phyloP scores from a whole-genome alignment of 2,329 filamentous ascomycete genomes.

The Lachnellula arida region DNA sequence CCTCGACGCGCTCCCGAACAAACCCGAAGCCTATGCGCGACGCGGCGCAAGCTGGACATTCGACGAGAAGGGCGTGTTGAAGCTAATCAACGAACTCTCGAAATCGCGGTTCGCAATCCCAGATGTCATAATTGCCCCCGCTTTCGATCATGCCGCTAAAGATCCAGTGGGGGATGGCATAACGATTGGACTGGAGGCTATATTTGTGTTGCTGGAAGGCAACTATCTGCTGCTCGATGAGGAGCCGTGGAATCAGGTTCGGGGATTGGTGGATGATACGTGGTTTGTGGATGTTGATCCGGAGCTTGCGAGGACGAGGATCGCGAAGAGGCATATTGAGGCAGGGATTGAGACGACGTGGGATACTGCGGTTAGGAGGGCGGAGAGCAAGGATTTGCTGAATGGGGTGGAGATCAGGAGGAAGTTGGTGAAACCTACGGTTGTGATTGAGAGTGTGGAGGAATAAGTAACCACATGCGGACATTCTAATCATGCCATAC shows the following conservation, averaged over 20 bases:
- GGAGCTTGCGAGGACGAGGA: slow-evolving; percentile 60
- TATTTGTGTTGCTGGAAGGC: slow-evolving; percentile 70
- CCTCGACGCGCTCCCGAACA: slow-evolving; percentile 75
- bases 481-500: too few relatives aligned
- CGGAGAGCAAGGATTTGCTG: slow-evolving; percentile 76
- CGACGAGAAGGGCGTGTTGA: slow-evolving; percentile 66
- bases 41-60: slow-evolving; percentile 94
- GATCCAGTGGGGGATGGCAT: slow-evolving; percentile 69
- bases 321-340: slow-evolving; percentile 69
- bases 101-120: slow-evolving; percentile 9
- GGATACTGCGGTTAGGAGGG: slow-evolving; percentile 65
- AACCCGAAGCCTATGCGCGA: slow-evolving; percentile 66
- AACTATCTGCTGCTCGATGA: slow-evolving; percentile 67
- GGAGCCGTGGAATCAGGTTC: slow-evolving; percentile 61
- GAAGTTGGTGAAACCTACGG: slow-evolving; percentile 54
- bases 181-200: slow-evolving; percentile 51
- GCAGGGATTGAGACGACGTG: slow-evolving; percentile 70
- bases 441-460: slow-evolving; percentile 61
- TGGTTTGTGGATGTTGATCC: slow-evolving; percentile 77
- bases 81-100: slow-evolving; percentile 48
- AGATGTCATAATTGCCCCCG: slow-evolving; percentile 54
- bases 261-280: slow-evolving; percentile 62
- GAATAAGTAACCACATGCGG: slow-evolving; percentile 44
- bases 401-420: slow-evolving; percentile 77
- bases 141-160: slow-evolving; percentile 75